These are phyloP conservation scores for Paramecium primaurelia DNA, from an alignment of 73 alveolate species.

Conservation along the genomic window DNA sequence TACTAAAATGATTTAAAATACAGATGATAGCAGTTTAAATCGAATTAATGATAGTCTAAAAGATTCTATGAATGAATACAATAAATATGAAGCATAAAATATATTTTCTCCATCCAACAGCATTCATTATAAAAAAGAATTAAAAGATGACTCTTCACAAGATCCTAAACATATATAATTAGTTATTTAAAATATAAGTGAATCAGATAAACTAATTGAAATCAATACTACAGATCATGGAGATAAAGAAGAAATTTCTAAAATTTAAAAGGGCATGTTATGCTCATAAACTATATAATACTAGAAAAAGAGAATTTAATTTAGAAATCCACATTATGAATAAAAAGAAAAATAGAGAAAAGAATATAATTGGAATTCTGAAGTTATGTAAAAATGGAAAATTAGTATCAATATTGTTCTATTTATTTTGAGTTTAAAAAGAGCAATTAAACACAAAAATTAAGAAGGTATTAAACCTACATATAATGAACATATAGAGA, in stretches of 20 bases:
- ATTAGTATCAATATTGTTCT: neutral
- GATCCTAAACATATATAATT: neutral
- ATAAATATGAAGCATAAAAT: neutral
- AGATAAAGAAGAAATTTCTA: neutral
- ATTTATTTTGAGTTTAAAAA: neutral
- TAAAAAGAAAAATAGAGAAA: neutral
- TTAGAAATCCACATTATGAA: neutral
- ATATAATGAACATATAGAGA: neutral
- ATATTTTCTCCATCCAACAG: neutral
- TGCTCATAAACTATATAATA: neutral
- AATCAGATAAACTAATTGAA: neutral
- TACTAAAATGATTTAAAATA: neutral
- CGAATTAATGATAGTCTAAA: neutral
- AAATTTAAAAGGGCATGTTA: neutral
- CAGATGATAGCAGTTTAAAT: neutral
- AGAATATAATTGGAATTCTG: neutral
- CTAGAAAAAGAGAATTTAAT: neutral
- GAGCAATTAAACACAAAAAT: neutral
- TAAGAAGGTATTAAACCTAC: neutral
- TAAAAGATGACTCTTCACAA: neutral
- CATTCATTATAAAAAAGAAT: neutral
- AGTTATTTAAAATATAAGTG: neutral
- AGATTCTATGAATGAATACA: neutral
- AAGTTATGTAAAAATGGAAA: neutral
- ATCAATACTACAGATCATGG: neutral